Percentiles rank a stretch among this genome's conserved stretches.
Conservation (phyloP, 2,329 filamentous ascomycete genomes). For the Talaromyces atroroseus region DNA sequence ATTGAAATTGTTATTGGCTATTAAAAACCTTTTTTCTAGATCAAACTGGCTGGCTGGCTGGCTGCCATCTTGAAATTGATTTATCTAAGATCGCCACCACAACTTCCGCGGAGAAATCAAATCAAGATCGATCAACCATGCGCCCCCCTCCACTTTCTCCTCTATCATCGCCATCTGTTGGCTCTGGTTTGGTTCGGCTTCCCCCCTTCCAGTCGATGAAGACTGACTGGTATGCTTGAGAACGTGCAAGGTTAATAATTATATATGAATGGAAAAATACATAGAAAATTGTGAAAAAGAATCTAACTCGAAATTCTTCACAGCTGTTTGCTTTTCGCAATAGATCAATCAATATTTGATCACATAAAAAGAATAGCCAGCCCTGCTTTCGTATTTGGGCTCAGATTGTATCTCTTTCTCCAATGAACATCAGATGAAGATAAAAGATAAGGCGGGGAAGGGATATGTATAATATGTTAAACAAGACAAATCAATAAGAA, state of each 20-base stretch:
- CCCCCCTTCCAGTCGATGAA: too few species aligned
- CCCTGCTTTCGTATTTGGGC: background rate
- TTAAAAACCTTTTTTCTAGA: background rate
- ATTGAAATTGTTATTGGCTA: background rate
- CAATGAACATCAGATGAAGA: background rate
- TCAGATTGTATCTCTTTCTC: background rate
- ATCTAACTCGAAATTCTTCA: background rate
- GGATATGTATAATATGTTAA: conserved; percentile 1
- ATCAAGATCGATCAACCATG: too few species aligned
- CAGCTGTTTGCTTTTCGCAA: background rate
- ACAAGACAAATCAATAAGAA: background rate
- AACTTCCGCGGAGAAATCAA: too few species aligned
- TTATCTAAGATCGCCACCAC: background rate
- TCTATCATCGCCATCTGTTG: too few species aligned
- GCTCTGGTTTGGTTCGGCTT: too few species aligned
- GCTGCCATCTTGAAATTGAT: too few species aligned
- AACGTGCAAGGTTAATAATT: background rate
- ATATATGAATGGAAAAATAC: background rate
- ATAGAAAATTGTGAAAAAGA: too few species aligned
- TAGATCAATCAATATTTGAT: background rate
- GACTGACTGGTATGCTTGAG: too few species aligned
- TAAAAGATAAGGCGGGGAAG: background rate
- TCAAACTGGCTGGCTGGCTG: background rate
- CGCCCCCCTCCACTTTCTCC: too few species aligned
- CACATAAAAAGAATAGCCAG: background rate